Base-by-base conservation (phyloP, 306 rosid genomes). In the Prosopis cineraria region DNA sequence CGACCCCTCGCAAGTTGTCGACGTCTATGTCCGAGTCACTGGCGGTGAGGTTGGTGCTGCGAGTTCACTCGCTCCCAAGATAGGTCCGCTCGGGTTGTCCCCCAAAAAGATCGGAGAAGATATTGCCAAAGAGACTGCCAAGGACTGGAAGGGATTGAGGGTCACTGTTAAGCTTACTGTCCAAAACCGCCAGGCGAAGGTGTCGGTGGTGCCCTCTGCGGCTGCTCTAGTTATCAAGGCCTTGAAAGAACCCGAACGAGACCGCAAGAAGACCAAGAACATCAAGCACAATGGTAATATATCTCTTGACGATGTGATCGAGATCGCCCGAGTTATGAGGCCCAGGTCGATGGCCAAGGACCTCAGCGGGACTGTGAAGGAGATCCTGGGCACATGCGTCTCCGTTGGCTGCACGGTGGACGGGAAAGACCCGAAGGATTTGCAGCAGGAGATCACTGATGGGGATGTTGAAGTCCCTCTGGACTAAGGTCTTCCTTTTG, bases 1-100 rank as follows among this genome's bases (percentile, higher is more conserved):
- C 47, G 97, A 92, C 70, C 96, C 97, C 13, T 45, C 93, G 0
- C 97, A 88, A 83, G 87, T 92, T 11, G 92, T 89, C 27, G 97
- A 91, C 43, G 97, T 91, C 3, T 89, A 47, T 66, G 97, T 91
- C 63, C 73, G 97, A 72, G 94, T 91, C 73, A 91, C 94, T 45
- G 97, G 97, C 24, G 97, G 97, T 5, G 97, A 91, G 74, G 97
- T 89, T 7, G 97, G 97, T 1, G 97, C 97, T 6, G 97, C 97
- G 22, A 89, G 94, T 80, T 91, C 97, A 0, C 92, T 91, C 27
- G 94, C 97, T n/a, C 97, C 97, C 7, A 91, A 91, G 88, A 91
- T 91, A 79, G 97, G 97, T 11, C 97, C 97, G 0, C 92, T 89
- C 7, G 97, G 97, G 71, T 90, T 91, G n/a, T 91, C 97, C 20